Conservation (phyloP, 331 rosid genomes). For the Rhamnella rubrinervis region DNA sequence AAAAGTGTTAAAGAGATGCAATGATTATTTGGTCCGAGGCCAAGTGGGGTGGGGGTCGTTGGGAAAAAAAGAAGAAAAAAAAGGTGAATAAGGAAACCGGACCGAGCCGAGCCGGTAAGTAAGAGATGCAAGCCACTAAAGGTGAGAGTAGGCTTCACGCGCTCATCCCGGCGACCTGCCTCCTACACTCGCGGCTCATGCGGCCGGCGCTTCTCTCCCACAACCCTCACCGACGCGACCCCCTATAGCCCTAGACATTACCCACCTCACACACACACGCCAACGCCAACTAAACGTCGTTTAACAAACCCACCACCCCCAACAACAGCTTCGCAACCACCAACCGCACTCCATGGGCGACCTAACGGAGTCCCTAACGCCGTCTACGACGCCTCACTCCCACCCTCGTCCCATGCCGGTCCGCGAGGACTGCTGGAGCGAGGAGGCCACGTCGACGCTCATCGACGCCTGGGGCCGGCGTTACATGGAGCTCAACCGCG, state of each 20-base stretch:
- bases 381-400: constrained; percentile 29
- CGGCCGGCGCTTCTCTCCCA: constrained; percentile 57
- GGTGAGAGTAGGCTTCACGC: constrained; percentile 63
- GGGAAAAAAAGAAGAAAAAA: background rate
- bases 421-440: constrained; percentile 97
- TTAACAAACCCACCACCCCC: background rate
- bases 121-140: constrained; percentile 50
- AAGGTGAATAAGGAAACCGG: background rate
- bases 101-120: constrained; percentile 64
- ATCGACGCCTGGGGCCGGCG: constrained; percentile 95
- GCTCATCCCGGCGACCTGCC: constrained; percentile 82
- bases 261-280: background rate
- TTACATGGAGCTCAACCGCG: constrained; percentile 88
- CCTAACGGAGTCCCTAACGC: constrained; percentile 25
- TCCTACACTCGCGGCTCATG: constrained; percentile 62
- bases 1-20: too few species aligned
- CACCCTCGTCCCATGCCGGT: constrained; percentile 63
- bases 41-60: background rate
- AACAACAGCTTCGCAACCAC: background rate
- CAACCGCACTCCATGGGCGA: constrained; percentile 57
- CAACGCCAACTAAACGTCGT: background rate
- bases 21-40: background rate
- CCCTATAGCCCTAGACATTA: constrained; percentile 12
- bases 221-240: constrained; percentile 42
- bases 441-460: constrained; percentile 87